Evolutionary conservation across 2,329 filamentous ascomycete genomes (phyloP), one percentile per base, ranked within the genome.

Genomic region (Arthrobotrys sinensis): DNA sequence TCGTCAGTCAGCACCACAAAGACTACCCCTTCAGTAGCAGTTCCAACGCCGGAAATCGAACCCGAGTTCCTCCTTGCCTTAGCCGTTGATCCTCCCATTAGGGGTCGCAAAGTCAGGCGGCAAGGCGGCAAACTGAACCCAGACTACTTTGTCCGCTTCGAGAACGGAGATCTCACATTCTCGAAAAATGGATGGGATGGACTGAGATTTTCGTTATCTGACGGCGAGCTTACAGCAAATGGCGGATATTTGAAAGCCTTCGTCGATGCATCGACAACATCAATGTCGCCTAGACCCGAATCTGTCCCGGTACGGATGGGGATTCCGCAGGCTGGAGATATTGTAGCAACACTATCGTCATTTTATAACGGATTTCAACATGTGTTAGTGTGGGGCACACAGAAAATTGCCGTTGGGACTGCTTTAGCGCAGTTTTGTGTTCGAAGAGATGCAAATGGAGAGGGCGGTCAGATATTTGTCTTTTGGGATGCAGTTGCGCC

Each of bases 401-500:
- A 40, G 16, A 48, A 28, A 24, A 8, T 70, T 43, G 34, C 66
- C 11, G 40, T 40, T 36, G 66, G 66, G 19, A 70, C 48, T 32
- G 66, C 66, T 2, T 50, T 46, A 7, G 52, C 43, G 7, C 52
- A 70, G 8, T 70, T 70, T 14, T 70, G 66, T 36, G 36, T 57
- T 4, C 28, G 55, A 24, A 40, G 5, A 12, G 53, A 40, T 34
- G n/a, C 4, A 7, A n/a, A 6, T 2, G 24, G 28, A 6, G 40
- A 36, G 10, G 4, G 14, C 40, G 66, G 66, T 1, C 55, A 36
- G 14, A 32, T 70, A 10, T 57, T 12, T 32, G 53, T 53, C 1
- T 62, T 62, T n/a, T 70, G 66, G 66, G 66, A 70, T n/a, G 24
- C 66, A 4, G 12, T 62, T 10, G 66, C 66, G 11, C 66, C 66